Evolutionary conservation across 2,329 filamentous ascomycete species (phyloP).

Genomic region (Fusarium drepaniforme): DNA sequence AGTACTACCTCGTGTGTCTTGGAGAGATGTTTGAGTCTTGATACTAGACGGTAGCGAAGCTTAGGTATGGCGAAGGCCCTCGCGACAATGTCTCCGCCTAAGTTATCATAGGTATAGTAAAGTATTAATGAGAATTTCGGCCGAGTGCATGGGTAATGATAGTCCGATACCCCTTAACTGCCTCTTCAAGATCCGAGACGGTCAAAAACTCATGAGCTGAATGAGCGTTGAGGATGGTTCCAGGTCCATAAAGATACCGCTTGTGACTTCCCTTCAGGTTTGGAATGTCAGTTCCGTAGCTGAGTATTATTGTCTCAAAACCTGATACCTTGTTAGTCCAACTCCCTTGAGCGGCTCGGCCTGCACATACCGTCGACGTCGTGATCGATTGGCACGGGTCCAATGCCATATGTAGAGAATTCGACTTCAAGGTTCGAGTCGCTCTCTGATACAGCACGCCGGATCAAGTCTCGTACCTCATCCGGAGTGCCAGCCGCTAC

Average conservation of each 20-base stretch:
- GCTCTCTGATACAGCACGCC: background rate
- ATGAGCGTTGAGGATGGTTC: constrained; percentile 84
- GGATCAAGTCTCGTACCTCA: background rate
- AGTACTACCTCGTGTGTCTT: background rate
- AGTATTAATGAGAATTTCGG: background rate
- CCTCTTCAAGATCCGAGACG: constrained; percentile 77
- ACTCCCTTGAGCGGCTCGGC: too few species aligned
- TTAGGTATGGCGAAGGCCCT: background rate
- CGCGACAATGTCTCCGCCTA: too few species aligned
- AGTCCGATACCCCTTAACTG: constrained; percentile 80
- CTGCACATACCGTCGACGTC: constrained; percentile 13
- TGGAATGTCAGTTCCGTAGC: constrained; percentile 92
- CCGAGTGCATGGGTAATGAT: constrained; percentile 66
- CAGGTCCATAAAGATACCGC: constrained; percentile 71
- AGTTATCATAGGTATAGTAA: too few species aligned
- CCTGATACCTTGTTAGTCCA: constrained; percentile 50
- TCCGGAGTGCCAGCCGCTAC: constrained; percentile 19
- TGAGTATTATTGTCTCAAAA: constrained; percentile 81
- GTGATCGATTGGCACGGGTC: constrained; percentile 20
- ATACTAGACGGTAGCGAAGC: background rate
- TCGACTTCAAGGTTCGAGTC: constrained; percentile 10
- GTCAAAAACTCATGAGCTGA: constrained; percentile 81
- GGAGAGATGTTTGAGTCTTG: background rate
- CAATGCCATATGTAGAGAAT: constrained; percentile 12
- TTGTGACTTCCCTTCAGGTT: constrained; percentile 74